These are phyloP conservation scores for Bretschneidera sinensis DNA, from an alignment of 345 rosid genomes.

Conservation along the genomic window DNA sequence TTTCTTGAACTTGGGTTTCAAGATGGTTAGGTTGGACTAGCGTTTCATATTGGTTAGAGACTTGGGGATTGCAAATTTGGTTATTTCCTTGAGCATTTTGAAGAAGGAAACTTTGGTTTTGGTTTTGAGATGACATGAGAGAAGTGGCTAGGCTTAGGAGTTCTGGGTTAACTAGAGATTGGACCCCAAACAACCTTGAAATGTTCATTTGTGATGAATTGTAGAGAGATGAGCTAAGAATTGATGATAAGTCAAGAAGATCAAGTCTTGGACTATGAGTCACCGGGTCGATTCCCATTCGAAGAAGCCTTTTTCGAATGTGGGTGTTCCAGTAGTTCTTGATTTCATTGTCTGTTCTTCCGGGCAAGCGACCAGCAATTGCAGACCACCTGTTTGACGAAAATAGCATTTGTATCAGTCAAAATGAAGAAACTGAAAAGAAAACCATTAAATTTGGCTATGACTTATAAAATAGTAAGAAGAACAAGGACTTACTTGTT, in stretches of 20 bases:
- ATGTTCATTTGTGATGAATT: slow-evolving; percentile 43
- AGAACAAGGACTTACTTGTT: slow-evolving; percentile 57
- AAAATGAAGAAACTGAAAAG: too few relatives aligned
- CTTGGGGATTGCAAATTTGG: slow-evolving; percentile 27
- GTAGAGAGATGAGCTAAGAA: slow-evolving; percentile 45
- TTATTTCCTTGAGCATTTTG: slow-evolving; percentile 30
- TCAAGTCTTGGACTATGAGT: slow-evolving; percentile 72
- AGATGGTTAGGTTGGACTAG: slow-evolving; percentile 20
- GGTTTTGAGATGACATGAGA: slow-evolving; percentile 30
- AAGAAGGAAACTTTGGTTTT: slow-evolving; percentile 5
- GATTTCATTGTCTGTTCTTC: slow-evolving; percentile 81
- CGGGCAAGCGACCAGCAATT: slow-evolving; percentile 76
- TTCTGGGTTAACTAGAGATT: slow-evolving; percentile 35
- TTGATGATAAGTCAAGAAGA: slow-evolving; percentile 63
- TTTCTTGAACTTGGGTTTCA: slow-evolving; percentile 35
- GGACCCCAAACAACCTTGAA: slow-evolving; percentile 40
- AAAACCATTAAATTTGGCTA: too few relatives aligned
- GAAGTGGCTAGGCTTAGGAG: slow-evolving; percentile 40
- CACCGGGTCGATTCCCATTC: slow-evolving; percentile 89
- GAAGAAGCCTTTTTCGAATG: slow-evolving; percentile 61
- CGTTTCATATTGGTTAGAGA: slow-evolving; percentile 22
- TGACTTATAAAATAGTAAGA: too few relatives aligned
- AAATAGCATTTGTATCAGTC: too few relatives aligned
- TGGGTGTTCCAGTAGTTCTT: slow-evolving; percentile 88
- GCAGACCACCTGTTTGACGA: slow-evolving; percentile 96